phyloP scores from a whole-genome alignment of 2,329 filamentous ascomycete species.

The Cordyceps cicadae region DNA sequence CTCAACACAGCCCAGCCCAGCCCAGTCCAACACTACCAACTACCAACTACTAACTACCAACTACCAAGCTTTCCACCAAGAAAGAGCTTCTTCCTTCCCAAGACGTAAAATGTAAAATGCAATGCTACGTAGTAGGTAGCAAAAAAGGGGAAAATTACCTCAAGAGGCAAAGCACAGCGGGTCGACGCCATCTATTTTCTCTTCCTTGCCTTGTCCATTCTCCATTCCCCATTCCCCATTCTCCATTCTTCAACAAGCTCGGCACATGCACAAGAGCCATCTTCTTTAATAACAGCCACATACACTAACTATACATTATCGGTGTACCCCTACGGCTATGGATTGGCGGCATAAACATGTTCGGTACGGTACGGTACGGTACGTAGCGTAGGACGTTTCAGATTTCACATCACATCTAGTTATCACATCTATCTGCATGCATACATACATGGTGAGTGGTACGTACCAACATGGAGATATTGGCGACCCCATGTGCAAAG shows the following conservation, averaged over 20 bases:
- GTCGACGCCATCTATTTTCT: conserved; percentile 1
- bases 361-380: background rate
- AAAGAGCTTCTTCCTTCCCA: background rate
- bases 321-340: background rate
- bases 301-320: too few relatives aligned
- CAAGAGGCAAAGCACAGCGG: background rate
- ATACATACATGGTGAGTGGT: too few relatives aligned
- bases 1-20: too few relatives aligned
- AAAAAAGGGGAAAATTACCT: background rate
- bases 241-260: background rate
- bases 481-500: background rate
- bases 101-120: background rate
- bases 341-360: background rate
- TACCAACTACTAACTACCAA: too few relatives aligned
- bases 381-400: background rate
- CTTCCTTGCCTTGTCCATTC: background rate
- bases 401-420: background rate
- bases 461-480: background rate
- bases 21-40: background rate
- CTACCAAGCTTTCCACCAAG: background rate
- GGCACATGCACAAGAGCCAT: background rate
- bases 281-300: background rate
- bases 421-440: too few relatives aligned
- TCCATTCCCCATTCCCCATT: background rate
- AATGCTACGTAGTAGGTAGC: background rate